Evolutionary conservation across 2,329 filamentous ascomycete species (phyloP).

Genomic region (Fusarium chaquense): DNA sequence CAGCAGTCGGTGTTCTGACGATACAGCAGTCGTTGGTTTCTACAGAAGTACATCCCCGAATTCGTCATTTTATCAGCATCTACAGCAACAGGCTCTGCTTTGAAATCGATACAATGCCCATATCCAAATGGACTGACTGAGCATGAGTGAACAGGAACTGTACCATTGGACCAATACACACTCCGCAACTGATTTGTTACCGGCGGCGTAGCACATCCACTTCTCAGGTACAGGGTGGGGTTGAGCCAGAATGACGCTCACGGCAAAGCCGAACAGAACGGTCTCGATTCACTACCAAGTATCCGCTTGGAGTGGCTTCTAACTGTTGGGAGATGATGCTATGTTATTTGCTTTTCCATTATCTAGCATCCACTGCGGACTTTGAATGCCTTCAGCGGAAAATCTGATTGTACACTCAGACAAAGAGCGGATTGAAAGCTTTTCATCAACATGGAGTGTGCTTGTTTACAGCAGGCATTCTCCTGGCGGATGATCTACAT

Average conservation of each 20-base stretch:
- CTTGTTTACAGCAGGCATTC: constrained; percentile 11
- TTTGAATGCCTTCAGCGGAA: constrained; percentile 8
- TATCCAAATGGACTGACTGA: not conserved
- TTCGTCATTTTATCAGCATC: not conserved
- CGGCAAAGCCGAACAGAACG: constrained; percentile 48
- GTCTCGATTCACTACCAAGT: constrained; percentile 44
- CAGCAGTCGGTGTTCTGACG: not conserved
- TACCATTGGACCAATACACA: not conserved
- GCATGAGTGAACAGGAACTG: not conserved
- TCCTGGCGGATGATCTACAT: constrained; percentile 45
- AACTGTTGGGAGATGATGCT: constrained; percentile 8
- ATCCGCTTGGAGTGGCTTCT: constrained; percentile 33
- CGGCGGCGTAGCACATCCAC: constrained; percentile 31
- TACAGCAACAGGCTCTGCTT: not conserved
- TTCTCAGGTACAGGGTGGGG: constrained; percentile 47
- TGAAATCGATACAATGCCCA: not conserved
- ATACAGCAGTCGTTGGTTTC: constrained; percentile 1
- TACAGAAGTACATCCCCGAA: not conserved
- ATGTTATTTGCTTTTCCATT: constrained; percentile 6
- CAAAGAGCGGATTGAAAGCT: not conserved
- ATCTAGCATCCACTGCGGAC: not conserved
- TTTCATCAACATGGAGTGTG: constrained; percentile 13
- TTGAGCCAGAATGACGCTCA: constrained; percentile 39
- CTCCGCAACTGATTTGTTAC: constrained; percentile 27
- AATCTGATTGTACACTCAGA: not conserved